Evolutionary conservation across 2,329 filamentous ascomycete genomes (phyloP).

Genomic region (Paecilomyces variotii): DNA sequence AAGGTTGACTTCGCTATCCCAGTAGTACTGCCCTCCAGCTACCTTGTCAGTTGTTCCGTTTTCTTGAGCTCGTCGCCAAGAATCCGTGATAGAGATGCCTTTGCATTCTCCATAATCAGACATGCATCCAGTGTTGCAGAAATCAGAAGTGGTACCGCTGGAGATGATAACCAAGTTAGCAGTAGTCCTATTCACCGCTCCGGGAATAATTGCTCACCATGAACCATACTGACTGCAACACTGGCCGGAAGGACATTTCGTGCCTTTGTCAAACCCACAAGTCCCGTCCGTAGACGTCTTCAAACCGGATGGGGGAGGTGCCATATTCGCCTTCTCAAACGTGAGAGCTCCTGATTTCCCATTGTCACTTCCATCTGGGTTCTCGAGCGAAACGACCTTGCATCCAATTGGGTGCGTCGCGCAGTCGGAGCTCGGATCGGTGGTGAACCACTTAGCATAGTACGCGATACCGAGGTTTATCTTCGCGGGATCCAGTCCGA

Average conservation of each 20-base stretch:
- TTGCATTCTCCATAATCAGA: conserved; percentile 34
- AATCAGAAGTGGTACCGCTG: conserved; percentile 24
- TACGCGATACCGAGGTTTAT: conserved; percentile 61
- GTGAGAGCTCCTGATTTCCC: conserved; percentile 45
- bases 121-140: conserved; percentile 26
- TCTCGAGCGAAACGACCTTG: conserved; percentile 51
- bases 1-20: conserved; percentile 49
- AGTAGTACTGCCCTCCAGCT: conserved; percentile 60
- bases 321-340: conserved; percentile 34
- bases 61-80: conserved; percentile 49
- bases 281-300: conserved; percentile 19
- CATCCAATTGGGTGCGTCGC: conserved; percentile 47
- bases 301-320: conserved; percentile 16
- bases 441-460: conserved; percentile 61
- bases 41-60: conserved; percentile 49
- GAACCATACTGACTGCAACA: conserved; percentile 31
- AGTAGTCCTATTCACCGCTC: not conserved
- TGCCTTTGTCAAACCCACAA: conserved; percentile 22
- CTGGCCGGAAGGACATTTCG: conserved; percentile 21
- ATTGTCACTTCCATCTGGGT: conserved; percentile 52
- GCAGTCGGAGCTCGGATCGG: conserved; percentile 42
- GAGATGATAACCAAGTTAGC: not conserved
- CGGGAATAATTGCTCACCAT: conserved; percentile 19
- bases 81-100: conserved; percentile 45
- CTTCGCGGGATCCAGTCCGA: conserved; percentile 48